Evolutionary conservation across 2,329 filamentous ascomycete genomes (phyloP), one percentile per base, ranked within the genome.

Genomic region (Mycosphaerelloides madeirae): DNA sequence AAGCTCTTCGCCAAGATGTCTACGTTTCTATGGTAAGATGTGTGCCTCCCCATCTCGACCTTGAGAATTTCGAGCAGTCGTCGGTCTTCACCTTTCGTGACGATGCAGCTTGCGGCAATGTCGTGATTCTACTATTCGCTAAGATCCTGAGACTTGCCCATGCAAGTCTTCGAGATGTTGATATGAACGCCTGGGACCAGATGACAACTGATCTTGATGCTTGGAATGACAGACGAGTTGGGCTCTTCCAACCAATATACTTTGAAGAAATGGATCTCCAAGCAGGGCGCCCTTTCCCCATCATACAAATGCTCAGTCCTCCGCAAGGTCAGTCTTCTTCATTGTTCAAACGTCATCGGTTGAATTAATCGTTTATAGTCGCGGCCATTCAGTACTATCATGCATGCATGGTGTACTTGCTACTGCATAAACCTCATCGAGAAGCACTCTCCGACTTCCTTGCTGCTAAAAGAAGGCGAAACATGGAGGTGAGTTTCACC

Each of bases 1-100:
- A 68, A 31, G 67, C 67, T 7, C 53, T 70, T 3, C 59, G 68
- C 9, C 67, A 70, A 48, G 66, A 68, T 28, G 68, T 70, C 18
- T 70, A 69, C 38, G 61, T 67, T 7, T 67, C 65, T 0, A 50
- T 70, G 3, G 63, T 65, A 4, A 62, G 65, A 37, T 56, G 62
- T 35, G 59, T 65, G 16, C 64, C 63, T 1, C 57, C 69, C n/a
- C 63, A 65, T 34, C 57, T 70, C 5, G 56, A 66, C 14, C 38
- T 70, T 14, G 57, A 61, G 13, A 69, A 67, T 25, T 70, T 67
- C 34, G 64, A 67, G 31, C 56, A 60, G 7, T 69, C 67, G 1
- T 55, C 61, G 0, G 65, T 66, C 6, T 68, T 69, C 31, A 58
- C 59, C 2, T 59, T 62, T n/a, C 50, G 54, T 0, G 65, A 69